A percentile compares a stretch with the other conserved stretches of the same genome.
Conservation (phyloP, 1,284 basidiomycete species). For the Cryptococcus amylolentus region DNA sequence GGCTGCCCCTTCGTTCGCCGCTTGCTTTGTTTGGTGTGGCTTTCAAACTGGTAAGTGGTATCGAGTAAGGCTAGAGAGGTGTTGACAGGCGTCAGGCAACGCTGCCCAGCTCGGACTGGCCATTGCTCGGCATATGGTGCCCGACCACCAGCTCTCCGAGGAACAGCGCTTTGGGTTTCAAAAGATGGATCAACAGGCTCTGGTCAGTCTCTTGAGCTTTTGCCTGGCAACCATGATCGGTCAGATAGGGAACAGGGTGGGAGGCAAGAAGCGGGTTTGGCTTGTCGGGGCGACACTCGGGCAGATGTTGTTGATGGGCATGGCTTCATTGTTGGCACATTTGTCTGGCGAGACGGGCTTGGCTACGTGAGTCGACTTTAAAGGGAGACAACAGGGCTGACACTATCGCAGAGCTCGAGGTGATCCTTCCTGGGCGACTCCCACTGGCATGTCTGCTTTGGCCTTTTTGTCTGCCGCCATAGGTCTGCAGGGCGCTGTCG, state of each 20-base stretch:
- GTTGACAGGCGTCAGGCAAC: constrained; percentile 25
- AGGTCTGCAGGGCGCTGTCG: constrained; percentile 68
- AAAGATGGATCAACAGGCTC: constrained; percentile 70
- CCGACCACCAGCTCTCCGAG: constrained; percentile 26
- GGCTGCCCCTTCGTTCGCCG: constrained; percentile 69
- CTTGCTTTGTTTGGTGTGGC: constrained; percentile 77
- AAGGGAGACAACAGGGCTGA: background rate
- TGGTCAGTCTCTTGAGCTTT: constrained; percentile 70
- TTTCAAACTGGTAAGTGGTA: constrained; percentile 58
- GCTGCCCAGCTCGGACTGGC: constrained; percentile 58
- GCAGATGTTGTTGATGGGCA: constrained; percentile 70
- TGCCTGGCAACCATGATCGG: constrained; percentile 47
- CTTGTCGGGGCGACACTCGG: constrained; percentile 65
- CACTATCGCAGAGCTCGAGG: constrained; percentile 48
- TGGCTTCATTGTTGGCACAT: constrained; percentile 61
- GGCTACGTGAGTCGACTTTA: constrained; percentile 53
- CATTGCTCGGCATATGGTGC: constrained; percentile 61
- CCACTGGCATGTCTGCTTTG: constrained; percentile 62
- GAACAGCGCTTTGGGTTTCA: constrained; percentile 59
- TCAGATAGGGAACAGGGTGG: constrained; percentile 56
- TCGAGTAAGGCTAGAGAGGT: no score
- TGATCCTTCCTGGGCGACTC: constrained; percentile 65
- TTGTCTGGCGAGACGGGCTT: constrained; percentile 55
- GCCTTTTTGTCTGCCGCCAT: constrained; percentile 73
- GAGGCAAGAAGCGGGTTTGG: constrained; percentile 71